These are phyloP conservation scores for Dactylellina leptospora DNA, from an alignment of 2,329 filamentous ascomycete genomes.

Conservation along the genomic window DNA sequence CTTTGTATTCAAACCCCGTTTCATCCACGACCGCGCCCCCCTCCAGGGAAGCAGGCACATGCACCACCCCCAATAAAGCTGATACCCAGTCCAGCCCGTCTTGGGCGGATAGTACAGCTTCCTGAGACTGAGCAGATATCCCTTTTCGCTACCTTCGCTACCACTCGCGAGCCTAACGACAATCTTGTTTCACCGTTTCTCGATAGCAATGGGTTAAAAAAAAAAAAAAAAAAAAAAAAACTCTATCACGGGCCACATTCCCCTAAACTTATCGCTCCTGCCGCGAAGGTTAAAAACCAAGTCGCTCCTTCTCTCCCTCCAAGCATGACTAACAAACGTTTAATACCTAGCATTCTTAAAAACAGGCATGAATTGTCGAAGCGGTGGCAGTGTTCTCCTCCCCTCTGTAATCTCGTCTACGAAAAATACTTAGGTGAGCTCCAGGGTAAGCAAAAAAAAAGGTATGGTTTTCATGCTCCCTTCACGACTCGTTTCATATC, in stretches of 20 bases:
- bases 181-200: slow-evolving; percentile 27
- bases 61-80: slow-evolving; percentile 33
- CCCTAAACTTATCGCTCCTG: slow-evolving; percentile 17
- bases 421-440: no score
- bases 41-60: slow-evolving; percentile 7
- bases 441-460: neutral
- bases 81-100: slow-evolving; percentile 12
- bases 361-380: slow-evolving; percentile 41
- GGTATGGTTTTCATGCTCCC: slow-evolving; percentile 4
- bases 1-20: slow-evolving; percentile 37
- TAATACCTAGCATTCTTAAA: neutral
- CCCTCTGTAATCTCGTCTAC: slow-evolving; percentile 15
- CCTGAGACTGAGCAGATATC: neutral
- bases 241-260: neutral
- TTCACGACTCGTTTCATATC: slow-evolving; percentile 35
- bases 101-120: no score
- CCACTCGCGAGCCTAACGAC: slow-evolving; percentile 3
- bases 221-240: no score
- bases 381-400: slow-evolving; percentile 46
- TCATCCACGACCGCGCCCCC: slow-evolving; percentile 14
- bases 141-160: neutral
- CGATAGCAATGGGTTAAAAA: no score
- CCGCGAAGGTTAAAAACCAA: slow-evolving; percentile 31
- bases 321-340: neutral
- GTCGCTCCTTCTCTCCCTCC: neutral